Evolutionary conservation across 2,329 filamentous ascomycete species (phyloP), one percentile per base, ranked within the genome.

Genomic region (Xylaria sp.): DNA sequence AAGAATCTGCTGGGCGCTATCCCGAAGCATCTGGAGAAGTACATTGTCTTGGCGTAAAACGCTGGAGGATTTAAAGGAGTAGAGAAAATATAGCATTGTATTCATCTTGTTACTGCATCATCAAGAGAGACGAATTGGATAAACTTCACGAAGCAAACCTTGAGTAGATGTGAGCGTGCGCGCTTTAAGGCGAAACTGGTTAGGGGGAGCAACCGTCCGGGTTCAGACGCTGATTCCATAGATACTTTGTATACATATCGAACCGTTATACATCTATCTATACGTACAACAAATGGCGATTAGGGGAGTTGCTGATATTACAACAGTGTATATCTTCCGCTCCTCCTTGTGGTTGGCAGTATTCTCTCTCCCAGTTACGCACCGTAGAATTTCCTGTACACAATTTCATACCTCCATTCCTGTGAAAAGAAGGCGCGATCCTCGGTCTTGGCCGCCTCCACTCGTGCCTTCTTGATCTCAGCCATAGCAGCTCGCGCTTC

Each of bases 1-100:
- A 99, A 98, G 89, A 92, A 92, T 66, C 83, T 99, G 72, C 81
- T 96, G 54, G 88, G 84, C 32, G 91, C 94, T 51, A 91, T 99
- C 79, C 96, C 96, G 6, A 87, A 93, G 83, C 90, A 93, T 78
- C 81, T 98, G 78, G 88, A 92, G 80, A 97, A 94, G 86, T 98
- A 99, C 82, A 97, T 98, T 81, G 94, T 98, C 70, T 83, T 98
- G 80, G 92, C 93, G 73, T 97, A 83, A 55, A 18, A 13, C 4
- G 18, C n/a, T 42, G 18, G 3, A 27, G 18, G 16, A 2, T 21
- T 35, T 2, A 53, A 58, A 32, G 25, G 42, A 48, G 62, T 29
- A 54, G 40, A 61, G 12, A 35, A 60, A 63, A 16, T 27, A 54
- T 59, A 21, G 47, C 51, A 54, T 47, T 50, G 51, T 37, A 35